phyloP scores from a whole-genome alignment of 2,329 filamentous ascomycete species.

The Apiospora phragmitis region DNA sequence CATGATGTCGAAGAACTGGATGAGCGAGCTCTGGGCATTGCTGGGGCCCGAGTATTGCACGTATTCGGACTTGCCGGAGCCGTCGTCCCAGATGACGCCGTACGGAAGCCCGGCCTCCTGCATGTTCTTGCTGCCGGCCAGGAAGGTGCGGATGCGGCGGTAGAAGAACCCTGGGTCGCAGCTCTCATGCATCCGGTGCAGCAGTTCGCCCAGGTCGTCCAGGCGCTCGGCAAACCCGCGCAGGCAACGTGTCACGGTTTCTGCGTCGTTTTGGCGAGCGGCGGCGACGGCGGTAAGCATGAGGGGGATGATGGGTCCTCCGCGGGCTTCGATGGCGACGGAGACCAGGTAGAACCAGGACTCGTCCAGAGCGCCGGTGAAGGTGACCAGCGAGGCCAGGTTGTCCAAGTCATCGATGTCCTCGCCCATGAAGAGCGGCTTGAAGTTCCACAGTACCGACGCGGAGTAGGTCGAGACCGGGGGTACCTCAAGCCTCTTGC shows the following conservation, averaged over 20 bases:
- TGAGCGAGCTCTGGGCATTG: constrained; percentile 94
- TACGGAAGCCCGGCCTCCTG: constrained; percentile 84
- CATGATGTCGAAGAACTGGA: constrained; percentile 95
- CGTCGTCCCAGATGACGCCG: constrained; percentile 86
- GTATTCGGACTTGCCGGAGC: constrained; percentile 66
- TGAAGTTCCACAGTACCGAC: constrained; percentile 95
- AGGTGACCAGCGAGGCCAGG: constrained; percentile 82
- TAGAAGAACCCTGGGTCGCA: constrained; percentile 96
- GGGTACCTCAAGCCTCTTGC: constrained; percentile 77
- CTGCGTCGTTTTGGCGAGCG: constrained; percentile 67
- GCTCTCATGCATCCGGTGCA: constrained; percentile 91
- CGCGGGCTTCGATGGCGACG: constrained; percentile 91
- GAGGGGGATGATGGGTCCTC: constrained; percentile 80
- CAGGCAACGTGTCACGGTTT: constrained; percentile 76
- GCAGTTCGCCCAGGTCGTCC: constrained; percentile 76
- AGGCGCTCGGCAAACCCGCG: constrained; percentile 81
- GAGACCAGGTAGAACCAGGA: constrained; percentile 99
- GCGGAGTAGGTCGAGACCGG: constrained; percentile 94
- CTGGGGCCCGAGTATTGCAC: constrained; percentile 90
- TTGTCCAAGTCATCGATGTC: constrained; percentile 83
- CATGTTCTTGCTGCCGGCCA: constrained; percentile 98
- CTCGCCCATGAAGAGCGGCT: constrained; percentile 83
- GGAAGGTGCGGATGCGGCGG: constrained; percentile 90
- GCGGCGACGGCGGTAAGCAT: constrained; percentile 88
- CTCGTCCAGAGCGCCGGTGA: constrained; percentile 92